These are phyloP conservation scores for Venturia effusa DNA, from an alignment of 2,329 filamentous ascomycete species.

Conservation along the genomic window DNA sequence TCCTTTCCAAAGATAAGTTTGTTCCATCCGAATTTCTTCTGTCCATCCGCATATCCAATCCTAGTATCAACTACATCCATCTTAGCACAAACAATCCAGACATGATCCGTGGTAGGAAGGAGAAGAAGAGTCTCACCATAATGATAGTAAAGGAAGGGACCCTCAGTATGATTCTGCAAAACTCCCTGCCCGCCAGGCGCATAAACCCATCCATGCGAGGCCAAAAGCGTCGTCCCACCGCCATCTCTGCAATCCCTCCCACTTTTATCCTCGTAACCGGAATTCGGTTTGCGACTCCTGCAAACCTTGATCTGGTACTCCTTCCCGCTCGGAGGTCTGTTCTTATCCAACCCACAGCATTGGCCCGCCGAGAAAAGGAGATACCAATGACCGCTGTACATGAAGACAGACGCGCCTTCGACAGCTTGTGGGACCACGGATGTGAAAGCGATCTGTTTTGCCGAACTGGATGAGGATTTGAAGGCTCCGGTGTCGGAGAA, in stretches of 20 bases:
- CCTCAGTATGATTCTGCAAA: slow-evolving; percentile 37
- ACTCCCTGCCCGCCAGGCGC: slow-evolving; percentile 56
- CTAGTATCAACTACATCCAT: slow-evolving; percentile 34
- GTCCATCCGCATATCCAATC: slow-evolving; percentile 40
- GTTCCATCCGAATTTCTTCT: slow-evolving; percentile 44
- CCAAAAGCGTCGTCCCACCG: slow-evolving; percentile 51
- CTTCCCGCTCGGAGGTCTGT: slow-evolving; percentile 41
- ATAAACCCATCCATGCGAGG: slow-evolving; percentile 49
- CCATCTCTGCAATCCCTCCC: slow-evolving; percentile 43
- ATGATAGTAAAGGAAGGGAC: slow-evolving; percentile 52
- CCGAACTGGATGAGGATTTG: slow-evolving; percentile 16
- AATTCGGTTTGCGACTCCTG: slow-evolving; percentile 41
- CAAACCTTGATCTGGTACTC: slow-evolving; percentile 60
- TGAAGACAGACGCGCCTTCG: slow-evolving; percentile 48
- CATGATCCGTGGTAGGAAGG: too few relatives aligned
- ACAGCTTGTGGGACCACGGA: slow-evolving; percentile 39
- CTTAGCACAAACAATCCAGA: neutral
- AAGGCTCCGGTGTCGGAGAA: slow-evolving; percentile 21
- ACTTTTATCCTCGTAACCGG: slow-evolving; percentile 45
- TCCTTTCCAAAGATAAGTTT: slow-evolving; percentile 34
- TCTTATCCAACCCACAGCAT: slow-evolving; percentile 50
- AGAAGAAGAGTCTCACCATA: too few relatives aligned
- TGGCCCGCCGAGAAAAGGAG: slow-evolving; percentile 51
- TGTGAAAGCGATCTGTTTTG: slow-evolving; percentile 42
- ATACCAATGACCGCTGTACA: slow-evolving; percentile 49